phyloP scores from a whole-genome alignment of 805 yeast species.

The Candida corydali region DNA sequence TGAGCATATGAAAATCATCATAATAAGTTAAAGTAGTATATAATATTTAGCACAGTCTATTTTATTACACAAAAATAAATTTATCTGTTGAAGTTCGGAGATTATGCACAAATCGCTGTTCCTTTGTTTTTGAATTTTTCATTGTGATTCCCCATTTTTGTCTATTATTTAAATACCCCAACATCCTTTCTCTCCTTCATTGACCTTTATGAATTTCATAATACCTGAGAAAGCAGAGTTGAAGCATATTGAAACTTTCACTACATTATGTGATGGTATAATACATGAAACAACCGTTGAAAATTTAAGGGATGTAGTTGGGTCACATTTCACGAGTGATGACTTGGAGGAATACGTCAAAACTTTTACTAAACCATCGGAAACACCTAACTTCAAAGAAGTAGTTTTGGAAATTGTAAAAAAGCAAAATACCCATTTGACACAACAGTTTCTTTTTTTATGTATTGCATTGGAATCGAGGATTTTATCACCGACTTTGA shows the following conservation, averaged over 20 bases:
- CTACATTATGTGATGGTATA: slow-evolving; percentile 30
- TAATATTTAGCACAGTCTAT: too few relatives aligned
- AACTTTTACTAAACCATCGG: slow-evolving; percentile 24
- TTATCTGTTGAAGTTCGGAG: slow-evolving; percentile 1
- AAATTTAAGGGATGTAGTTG: slow-evolving; percentile 20
- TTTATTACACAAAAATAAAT: too few relatives aligned
- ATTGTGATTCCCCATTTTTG: too few relatives aligned
- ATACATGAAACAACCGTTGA: slow-evolving; percentile 30
- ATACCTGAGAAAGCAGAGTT: slow-evolving; percentile 11
- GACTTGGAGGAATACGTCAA: slow-evolving; percentile 27
- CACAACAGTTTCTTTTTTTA: slow-evolving; percentile 20
- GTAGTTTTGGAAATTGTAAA: slow-evolving; percentile 12
- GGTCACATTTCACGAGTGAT: slow-evolving; percentile 21
- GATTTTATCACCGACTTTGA: slow-evolving; percentile 27
- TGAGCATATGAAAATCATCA: too few relatives aligned
- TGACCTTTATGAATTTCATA: slow-evolving; percentile 1
- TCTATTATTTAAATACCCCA: too few relatives aligned
- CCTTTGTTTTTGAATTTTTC: too few relatives aligned
- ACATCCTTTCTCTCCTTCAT: too few relatives aligned
- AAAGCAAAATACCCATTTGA: slow-evolving; percentile 13
- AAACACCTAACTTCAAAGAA: slow-evolving; percentile 22
- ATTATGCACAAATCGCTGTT: not conserved
- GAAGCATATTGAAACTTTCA: slow-evolving; percentile 24
- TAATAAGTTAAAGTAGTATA: too few relatives aligned
- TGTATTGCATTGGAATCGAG: slow-evolving; percentile 25